A percentile compares a stretch with the other conserved stretches of the same genome.
Conservation (phyloP, 768 basidiomycete species). For the Coprinellus aureogranulatus region DNA sequence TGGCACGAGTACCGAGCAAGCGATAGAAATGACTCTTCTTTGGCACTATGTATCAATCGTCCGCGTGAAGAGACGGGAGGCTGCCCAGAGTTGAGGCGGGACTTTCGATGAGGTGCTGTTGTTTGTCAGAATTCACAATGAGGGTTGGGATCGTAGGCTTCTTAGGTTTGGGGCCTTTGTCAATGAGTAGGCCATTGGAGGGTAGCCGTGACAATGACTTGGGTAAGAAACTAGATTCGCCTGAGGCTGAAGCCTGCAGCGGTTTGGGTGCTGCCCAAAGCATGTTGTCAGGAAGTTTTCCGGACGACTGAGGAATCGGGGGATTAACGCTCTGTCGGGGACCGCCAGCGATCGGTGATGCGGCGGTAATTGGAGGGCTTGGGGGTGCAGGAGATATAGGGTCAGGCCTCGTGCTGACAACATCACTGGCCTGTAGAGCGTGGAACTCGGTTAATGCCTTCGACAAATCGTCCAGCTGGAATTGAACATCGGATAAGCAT, state of each 20-base stretch:
- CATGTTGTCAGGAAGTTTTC: not conserved
- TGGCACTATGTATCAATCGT: slow-evolving; percentile 13
- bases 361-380: not conserved
- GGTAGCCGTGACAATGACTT: not conserved
- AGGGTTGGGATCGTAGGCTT: slow-evolving; percentile 19
- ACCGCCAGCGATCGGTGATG: not conserved
- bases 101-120: slow-evolving; percentile 36
- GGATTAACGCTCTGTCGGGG: no score
- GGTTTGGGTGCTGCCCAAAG: slow-evolving; percentile 1
- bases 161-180: not conserved
- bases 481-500: slow-evolving; percentile 2
- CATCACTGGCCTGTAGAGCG: slow-evolving; percentile 44
- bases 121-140: slow-evolving; percentile 30
- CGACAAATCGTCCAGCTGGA: slow-evolving; percentile 58
- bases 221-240: not conserved
- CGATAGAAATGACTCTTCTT: no score
- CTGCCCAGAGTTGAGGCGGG: slow-evolving; percentile 30
- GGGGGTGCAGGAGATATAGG: slow-evolving; percentile 13
- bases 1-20: no score
- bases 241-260: not conserved
- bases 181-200: not conserved
- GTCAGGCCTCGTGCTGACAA: slow-evolving; percentile 30
- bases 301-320: not conserved
- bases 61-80: slow-evolving; percentile 19
- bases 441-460: slow-evolving; percentile 50